phyloP scores from a whole-genome alignment of 2,329 filamentous ascomycete genomes.

The Trichoderma breve region DNA sequence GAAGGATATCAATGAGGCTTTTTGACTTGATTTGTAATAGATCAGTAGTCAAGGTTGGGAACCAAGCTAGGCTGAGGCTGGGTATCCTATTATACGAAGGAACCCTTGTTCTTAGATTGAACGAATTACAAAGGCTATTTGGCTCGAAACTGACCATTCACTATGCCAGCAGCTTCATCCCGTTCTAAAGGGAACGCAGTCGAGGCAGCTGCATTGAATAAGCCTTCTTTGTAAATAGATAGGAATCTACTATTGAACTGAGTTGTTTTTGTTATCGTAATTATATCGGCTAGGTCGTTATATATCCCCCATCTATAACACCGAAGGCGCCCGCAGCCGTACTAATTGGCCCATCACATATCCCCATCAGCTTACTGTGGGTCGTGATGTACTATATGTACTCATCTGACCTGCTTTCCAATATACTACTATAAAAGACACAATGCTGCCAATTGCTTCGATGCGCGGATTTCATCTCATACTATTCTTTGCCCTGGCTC shows the following conservation, averaged over 20 bases:
- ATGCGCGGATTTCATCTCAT: not conserved
- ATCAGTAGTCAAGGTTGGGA: too few species aligned
- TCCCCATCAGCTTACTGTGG: not conserved
- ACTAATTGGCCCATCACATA: not conserved
- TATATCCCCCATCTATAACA: not conserved
- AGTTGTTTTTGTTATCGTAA: not conserved
- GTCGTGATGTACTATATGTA: not conserved
- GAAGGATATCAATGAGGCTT: too few species aligned
- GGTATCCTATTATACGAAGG: too few species aligned
- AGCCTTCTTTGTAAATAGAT: not conserved
- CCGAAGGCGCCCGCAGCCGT: not conserved
- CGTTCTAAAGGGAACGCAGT: not conserved
- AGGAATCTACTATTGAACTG: not conserved
- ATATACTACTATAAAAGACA: not conserved
- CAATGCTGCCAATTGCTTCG: not conserved
- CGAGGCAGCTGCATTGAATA: not conserved
- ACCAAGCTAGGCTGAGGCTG: too few species aligned
- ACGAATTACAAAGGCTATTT: not conserved
- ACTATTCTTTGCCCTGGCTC: not conserved
- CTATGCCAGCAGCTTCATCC: not conserved
- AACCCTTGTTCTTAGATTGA: too few species aligned
- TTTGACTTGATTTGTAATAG: too few species aligned
- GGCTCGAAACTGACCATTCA: not conserved
- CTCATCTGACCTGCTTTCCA: not conserved
- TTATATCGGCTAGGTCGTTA: not conserved